A percentile compares a stretch with the other conserved stretches of the same genome.
phyloP scores from a whole-genome alignment of 345 rosid genomes.

The Lepidium aucheri region DNA sequence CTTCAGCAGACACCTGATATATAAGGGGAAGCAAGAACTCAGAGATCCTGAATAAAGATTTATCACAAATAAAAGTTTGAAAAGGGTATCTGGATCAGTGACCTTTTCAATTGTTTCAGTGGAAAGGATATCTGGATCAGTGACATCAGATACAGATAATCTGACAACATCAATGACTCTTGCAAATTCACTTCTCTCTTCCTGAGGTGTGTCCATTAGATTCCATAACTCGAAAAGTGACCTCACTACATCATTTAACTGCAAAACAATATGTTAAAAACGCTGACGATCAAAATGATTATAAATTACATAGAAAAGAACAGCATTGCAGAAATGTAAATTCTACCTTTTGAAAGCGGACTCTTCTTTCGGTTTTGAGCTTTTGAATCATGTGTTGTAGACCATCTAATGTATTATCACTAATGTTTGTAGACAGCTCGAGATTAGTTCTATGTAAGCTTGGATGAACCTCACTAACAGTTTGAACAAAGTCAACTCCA shows the following conservation, averaged over 20 bases:
- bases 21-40: not conserved
- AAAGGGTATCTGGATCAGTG: not conserved
- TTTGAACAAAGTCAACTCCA: slow-evolving; percentile 70
- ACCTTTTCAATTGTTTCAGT: slow-evolving; percentile 76
- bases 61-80: not conserved
- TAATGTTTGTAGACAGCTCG: slow-evolving; percentile 80
- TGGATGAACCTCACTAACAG: slow-evolving; percentile 85
- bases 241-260: slow-evolving; percentile 60
- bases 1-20: slow-evolving; percentile 76
- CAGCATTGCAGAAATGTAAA: not conserved
- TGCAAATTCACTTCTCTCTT: slow-evolving; percentile 53
- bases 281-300: not conserved
- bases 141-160: slow-evolving; percentile 54
- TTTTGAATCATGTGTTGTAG: slow-evolving; percentile 57
- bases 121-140: slow-evolving; percentile 64
- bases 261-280: slow-evolving; percentile 17
- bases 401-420: slow-evolving; percentile 66
- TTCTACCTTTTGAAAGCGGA: slow-evolving; percentile 61
- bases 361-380: slow-evolving; percentile 59
- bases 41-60: not conserved
- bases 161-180: slow-evolving; percentile 45
- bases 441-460: slow-evolving; percentile 60
- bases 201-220: slow-evolving; percentile 82
- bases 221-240: slow-evolving; percentile 74
- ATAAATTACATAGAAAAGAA: not conserved